Evolutionary conservation across 805 yeast species (phyloP), one percentile per base, ranked within the genome.

Genomic region (Kodamaea hsintzibuensis): DNA sequence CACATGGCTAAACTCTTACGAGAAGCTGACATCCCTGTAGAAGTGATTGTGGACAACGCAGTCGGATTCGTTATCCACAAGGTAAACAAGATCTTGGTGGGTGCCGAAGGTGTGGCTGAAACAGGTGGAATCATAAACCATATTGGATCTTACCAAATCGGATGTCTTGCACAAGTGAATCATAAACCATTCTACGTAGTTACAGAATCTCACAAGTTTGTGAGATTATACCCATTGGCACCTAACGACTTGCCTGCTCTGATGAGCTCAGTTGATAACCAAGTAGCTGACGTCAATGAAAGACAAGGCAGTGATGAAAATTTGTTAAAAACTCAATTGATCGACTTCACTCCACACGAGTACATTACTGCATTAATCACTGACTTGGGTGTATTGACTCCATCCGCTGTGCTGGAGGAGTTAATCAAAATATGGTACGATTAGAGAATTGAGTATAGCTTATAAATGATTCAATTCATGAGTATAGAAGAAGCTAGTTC

Each of bases 21-120:
- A 61, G 80, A 79, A 48, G 78, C 82, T 16, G 93, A 89, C 13
- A 89, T 95, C 10, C 98, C 98, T 0, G 95, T 88, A 10, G 85
- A 90, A 50, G 78, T 91, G 50, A 89, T 95, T 49, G 92, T 90
- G 14, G 99, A 95, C 67, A 85, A 91, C 51, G 96, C 97, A 7
- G 98, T 93, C 12, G 98, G 98, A 0, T 91, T 85, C 61, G 90
- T 91, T 39, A 85, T 95, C 55, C 92, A 91, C 68, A 88, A 89
- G 68, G 91, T 92, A 12, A 96, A 93, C 73, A 93, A 95, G 70
- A 89, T 95, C 3, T 82, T 95, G 59, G 95, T 95, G 60, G 99
- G 99, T 52, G 99, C 99, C 1, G 99, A 95, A 72, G 99, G 99
- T 61, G 99, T 95, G 2, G 96, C 97, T 2, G 99, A 95, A 74